These are phyloP conservation scores for Polygonum aviculare DNA, from an alignment of 148 eudicot genomes.

Conservation along the genomic window DNA sequence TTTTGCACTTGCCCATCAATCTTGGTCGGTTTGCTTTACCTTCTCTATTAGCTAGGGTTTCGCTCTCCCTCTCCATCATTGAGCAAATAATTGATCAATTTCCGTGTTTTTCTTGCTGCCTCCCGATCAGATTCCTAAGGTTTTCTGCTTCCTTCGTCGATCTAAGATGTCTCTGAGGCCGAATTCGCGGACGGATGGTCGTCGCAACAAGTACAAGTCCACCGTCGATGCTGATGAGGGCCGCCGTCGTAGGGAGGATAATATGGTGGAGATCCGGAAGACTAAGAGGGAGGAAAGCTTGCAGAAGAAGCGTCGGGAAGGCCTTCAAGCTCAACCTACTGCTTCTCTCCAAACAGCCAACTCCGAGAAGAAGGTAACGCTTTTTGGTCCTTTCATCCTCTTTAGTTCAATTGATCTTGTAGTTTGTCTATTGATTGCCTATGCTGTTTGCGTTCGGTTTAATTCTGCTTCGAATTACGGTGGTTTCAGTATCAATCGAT, in stretches of 20 bases:
- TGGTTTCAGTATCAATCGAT: not conserved
- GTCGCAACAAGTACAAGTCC: slow-evolving; percentile 38
- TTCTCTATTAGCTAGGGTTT: slow-evolving; percentile 2
- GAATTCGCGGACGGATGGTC: slow-evolving; percentile 24
- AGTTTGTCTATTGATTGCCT: not conserved
- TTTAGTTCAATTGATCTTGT: not conserved
- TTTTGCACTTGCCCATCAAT: not conserved
- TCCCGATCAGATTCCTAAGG: slow-evolving; percentile 4
- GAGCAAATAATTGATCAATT: not conserved
- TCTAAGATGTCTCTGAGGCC: slow-evolving; percentile 32
- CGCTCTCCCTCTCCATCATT: not conserved
- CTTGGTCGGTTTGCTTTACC: slow-evolving; percentile 7
- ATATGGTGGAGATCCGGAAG: slow-evolving; percentile 45
- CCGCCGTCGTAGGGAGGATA: slow-evolving; percentile 38
- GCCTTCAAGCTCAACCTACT: slow-evolving; percentile 15
- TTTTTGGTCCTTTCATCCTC: not conserved
- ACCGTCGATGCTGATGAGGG: slow-evolving; percentile 43
- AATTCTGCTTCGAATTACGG: not conserved
- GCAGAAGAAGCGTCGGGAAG: slow-evolving; percentile 33
- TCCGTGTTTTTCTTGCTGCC: not conserved
- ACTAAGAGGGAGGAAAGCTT: slow-evolving; percentile 32
- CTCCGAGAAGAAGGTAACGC: slow-evolving; percentile 31
- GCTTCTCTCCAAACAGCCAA: slow-evolving; percentile 18
- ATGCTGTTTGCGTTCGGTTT: not conserved
- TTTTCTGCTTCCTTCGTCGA: not conserved